Percentiles rank a stretch among this genome's conserved stretches.
phyloP scores from a whole-genome alignment of 768 basidiomycete species.

The Auricularia sp. region DNA sequence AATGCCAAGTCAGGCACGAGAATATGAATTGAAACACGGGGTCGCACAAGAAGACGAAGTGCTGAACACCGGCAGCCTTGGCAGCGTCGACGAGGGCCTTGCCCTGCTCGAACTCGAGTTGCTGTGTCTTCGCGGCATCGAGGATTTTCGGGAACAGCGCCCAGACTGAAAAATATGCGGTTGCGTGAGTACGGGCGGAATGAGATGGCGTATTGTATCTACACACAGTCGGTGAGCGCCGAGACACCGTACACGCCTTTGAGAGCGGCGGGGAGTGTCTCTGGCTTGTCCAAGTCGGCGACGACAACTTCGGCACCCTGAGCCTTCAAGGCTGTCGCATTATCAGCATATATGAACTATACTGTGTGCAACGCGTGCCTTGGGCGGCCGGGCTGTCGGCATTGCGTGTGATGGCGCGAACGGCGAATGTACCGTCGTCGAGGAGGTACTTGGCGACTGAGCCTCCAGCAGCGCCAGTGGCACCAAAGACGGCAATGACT shows the following conservation, averaged over 20 bases:
- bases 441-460: conserved; percentile 20
- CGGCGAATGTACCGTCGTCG: conserved; percentile 24
- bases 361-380: conserved; percentile 5
- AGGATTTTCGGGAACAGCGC: background rate
- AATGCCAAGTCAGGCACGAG: background rate
- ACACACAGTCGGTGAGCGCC: conserved; percentile 8
- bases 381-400: conserved; percentile 17
- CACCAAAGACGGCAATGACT: conserved; percentile 25
- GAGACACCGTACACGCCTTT: conserved; percentile 11
- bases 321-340: conserved; percentile 10
- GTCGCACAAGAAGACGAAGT: conserved; percentile 14
- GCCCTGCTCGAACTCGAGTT: conserved; percentile 6
- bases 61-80: conserved; percentile 16
- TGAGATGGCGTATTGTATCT: background rate
- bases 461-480: conserved; percentile 27
- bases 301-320: conserved; percentile 17
- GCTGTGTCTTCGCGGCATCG: background rate
- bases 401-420: conserved; percentile 25
- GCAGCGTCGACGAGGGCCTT: conserved; percentile 16
- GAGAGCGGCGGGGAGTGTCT: conserved; percentile 3
- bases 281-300: conserved; percentile 3
- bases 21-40: background rate
- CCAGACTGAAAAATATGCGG: background rate
- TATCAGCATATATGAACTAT: too few species aligned
- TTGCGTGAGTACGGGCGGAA: background rate